Conservation (phyloP, 1,284 basidiomycete genomes). For the Sparassis latifolia region DNA sequence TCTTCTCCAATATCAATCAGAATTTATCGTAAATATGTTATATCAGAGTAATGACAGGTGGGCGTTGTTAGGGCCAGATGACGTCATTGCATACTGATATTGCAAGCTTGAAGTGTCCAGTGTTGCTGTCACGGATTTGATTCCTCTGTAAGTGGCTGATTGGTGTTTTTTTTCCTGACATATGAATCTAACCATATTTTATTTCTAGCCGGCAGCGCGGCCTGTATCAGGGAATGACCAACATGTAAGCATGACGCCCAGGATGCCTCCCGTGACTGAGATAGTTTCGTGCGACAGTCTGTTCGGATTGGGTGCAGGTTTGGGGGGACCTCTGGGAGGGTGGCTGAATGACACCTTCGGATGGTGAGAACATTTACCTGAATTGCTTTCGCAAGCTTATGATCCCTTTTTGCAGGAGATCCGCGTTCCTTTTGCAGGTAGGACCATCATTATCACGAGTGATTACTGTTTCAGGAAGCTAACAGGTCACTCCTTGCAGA, state of each 20-base stretch:
- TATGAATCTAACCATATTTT: constrained; percentile 9
- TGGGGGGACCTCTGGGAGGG: constrained; percentile 89
- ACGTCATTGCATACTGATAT: constrained; percentile 19
- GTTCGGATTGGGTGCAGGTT: constrained; percentile 70
- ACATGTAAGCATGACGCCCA: constrained; percentile 50
- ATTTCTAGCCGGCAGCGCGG: constrained; percentile 70
- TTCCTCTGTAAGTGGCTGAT: constrained; percentile 60
- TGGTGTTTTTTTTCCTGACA: constrained; percentile 1
- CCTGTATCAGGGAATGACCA: constrained; percentile 84
- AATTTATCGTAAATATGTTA: constrained; percentile 6
- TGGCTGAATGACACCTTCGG: constrained; percentile 80
- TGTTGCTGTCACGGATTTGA: constrained; percentile 71
- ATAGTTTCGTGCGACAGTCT: constrained; percentile 35
- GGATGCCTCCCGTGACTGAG: too few relatives aligned
- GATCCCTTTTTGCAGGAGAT: constrained; percentile 40
- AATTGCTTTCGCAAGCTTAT: constrained; percentile 12
- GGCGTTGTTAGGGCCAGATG: constrained; percentile 12
- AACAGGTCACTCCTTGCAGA: constrained; percentile 32
- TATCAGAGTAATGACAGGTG: constrained; percentile 75
- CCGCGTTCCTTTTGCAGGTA: constrained; percentile 65
- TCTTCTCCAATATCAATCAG: constrained; percentile 5
- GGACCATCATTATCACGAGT: not conserved
- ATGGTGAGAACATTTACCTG: constrained; percentile 48
- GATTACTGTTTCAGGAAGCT: not conserved
- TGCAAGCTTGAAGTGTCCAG: constrained; percentile 52